Evolutionary conservation across 164 flowering plant genomes (phyloP).

Genomic region (Vitis rupestris): DNA sequence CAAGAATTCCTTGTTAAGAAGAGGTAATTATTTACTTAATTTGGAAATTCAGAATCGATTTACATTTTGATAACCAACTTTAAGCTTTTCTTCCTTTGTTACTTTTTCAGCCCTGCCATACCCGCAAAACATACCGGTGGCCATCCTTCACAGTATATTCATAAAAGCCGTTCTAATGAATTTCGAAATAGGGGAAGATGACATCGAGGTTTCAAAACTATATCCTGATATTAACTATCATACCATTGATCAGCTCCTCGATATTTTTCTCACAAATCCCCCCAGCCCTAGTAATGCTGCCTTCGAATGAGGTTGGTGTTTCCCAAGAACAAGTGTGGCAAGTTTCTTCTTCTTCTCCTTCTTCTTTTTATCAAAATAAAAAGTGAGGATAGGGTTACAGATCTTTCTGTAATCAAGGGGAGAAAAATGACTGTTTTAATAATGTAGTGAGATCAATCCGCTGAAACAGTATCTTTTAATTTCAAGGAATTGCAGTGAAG

Average conservation of each 20-base stretch:
- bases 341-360: no score
- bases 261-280: slow-evolving; percentile 10
- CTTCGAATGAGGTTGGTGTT: slow-evolving; percentile 3
- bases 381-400: no score
- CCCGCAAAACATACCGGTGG: slow-evolving; percentile 13
- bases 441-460: no score
- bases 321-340: no score
- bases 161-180: slow-evolving; percentile 7
- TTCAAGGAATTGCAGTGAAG: no score
- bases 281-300: slow-evolving; percentile 11
- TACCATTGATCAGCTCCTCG: slow-evolving; percentile 14
- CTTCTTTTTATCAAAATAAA: no score
- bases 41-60: no score
- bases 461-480: no score
- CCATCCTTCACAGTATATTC: slow-evolving; percentile 16
- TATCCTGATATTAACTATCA: slow-evolving; percentile 10
- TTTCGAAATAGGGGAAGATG: slow-evolving; percentile 9
- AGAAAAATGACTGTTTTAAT: no score
- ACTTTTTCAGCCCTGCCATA: slow-evolving; percentile 9
- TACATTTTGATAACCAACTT: no score
- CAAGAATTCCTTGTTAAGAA: slow-evolving; percentile 26
- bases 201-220: slow-evolving; percentile 9
- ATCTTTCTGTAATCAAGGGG: no score
- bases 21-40: not conserved
- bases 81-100: no score